Base-by-base conservation (phyloP, 2,329 filamentous ascomycete species). In the Neonectria neomacrospora region DNA sequence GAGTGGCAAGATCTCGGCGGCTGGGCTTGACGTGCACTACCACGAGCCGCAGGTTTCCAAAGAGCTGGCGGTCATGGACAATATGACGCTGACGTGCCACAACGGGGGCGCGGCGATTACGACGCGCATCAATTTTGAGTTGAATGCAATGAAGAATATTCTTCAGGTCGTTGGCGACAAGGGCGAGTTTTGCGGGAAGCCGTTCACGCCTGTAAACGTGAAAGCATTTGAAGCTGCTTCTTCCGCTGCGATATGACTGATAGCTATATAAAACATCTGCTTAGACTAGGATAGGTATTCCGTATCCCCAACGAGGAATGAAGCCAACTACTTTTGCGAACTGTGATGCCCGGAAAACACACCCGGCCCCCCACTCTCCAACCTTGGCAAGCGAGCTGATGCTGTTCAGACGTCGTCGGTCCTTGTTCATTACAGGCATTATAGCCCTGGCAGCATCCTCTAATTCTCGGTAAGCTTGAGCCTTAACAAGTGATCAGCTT, bases 1-100 rank as follows among this genome's bases (percentile, higher is more conserved):
- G 56, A 77, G 72, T 5, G 83, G 83, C 0, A 78, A 78, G 6
- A 42, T 87, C 1, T 73, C 74, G 0, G 80, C 80, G 2, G 85
- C 82, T 0, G 85, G 82, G 0, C 68, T 87, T 12, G 86, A 87
- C 68, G 86, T 88, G 12, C 83, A 87, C 73, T 81, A 82, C 6
- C 70, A 83, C 48, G 86, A 88, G 71, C 86, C 86, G 0, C 67
- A 79, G 58, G 82, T 88, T 7, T 73, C 71, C 3, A 73, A 71
- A 61, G 73, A 71, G 50, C 64, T 81, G 23, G 78, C 77, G 2
- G 71, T 65, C 0, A 79, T 80, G 76, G 73, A 78, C 9, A 80
- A 81, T 42, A 79, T 80, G 3, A 78, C 76, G 0, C 64, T 81
- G 42, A 77, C 78, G 1, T 74, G 73, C 0, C 78, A 81, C 39